Base-by-base conservation (phyloP, 2,329 filamentous ascomycete genomes). In the Beauveria australis region DNA sequence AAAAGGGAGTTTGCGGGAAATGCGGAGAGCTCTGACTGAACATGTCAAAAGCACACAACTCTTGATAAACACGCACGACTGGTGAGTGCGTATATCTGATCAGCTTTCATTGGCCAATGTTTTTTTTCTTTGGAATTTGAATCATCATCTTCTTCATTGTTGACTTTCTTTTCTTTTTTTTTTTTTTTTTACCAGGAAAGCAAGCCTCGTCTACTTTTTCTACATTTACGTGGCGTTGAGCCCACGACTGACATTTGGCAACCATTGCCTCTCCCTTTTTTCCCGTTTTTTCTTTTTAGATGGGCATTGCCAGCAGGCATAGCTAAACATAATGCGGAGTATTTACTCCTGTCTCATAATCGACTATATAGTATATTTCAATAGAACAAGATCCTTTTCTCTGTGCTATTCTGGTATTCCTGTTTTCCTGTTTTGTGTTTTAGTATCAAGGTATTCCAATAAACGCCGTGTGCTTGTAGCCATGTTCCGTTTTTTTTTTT, bases 301-400 rank as follows among this genome's bases (percentile, higher is more conserved):
- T 43, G 18, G 22, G 24, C 19, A 30, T 37, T 49, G 52, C 52
- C 41, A 44, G 22, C 28, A 8, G 33, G 24, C 56, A 59, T 43
- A 18, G 41, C n/a, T 16, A 18, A 16, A 30, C 18, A 43, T 43
- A 43, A 58, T 22, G 10, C 26, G 55, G 55, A 43, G 55, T 30
- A 6, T 5, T 22, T 26, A 28, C 55, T 43, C 55, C 55, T 33
- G 46, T 58, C 46, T 51, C 40, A 52, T 52, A 59, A 59, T 59
- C 24, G 22, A 46, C 22, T 43, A 33, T 48, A 10, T 41, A 44
- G 18, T 46, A 59, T 53, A 52, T 52, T 33, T 37, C 16, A 43
- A 52, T 51, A 37, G 30, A 49, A 24, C 4, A n/a, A 8, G 1
- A 8, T 8, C 19, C 19, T 37, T 37, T 46, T 12, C 24, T 52